A percentile compares a stretch with the other conserved stretches of the same genome.
Conservation (phyloP, 495 filamentous ascomycete genomes). For the Xylaria intraflava region DNA sequence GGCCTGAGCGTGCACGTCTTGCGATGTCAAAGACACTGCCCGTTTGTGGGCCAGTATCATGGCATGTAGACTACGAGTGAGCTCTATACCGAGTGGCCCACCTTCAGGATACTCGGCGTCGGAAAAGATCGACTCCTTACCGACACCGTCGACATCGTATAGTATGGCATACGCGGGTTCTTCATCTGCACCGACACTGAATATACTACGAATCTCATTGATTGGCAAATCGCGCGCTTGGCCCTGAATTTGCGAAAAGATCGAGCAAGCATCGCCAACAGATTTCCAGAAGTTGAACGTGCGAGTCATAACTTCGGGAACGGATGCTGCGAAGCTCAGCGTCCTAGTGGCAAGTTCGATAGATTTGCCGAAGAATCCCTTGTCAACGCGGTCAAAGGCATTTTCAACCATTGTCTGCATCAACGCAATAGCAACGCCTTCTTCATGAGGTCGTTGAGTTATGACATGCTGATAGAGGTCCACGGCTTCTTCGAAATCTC, state of each 20-base stretch:
- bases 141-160: slow-evolving; percentile 64
- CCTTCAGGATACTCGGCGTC: slow-evolving; percentile 37
- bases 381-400: slow-evolving; percentile 68
- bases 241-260: slow-evolving; percentile 72
- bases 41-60: slow-evolving; percentile 82
- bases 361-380: slow-evolving; percentile 76
- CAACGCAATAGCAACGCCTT: slow-evolving; percentile 78
- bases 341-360: slow-evolving; percentile 57
- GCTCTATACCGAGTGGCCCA: slow-evolving; percentile 42
- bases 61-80: slow-evolving; percentile 51
- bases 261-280: slow-evolving; percentile 77
- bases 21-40: slow-evolving; percentile 63
- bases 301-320: slow-evolving; percentile 37
- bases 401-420: slow-evolving; percentile 81
- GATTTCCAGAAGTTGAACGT: slow-evolving; percentile 96
- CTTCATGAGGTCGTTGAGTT: slow-evolving; percentile 57
- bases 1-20: slow-evolving; percentile 84
- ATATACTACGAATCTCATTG: slow-evolving; percentile 46
- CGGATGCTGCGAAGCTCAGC: slow-evolving; percentile 32
- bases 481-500: slow-evolving; percentile 79
- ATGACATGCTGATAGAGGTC: slow-evolving; percentile 67
- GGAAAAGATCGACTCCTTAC: slow-evolving; percentile 40
- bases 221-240: slow-evolving; percentile 53
- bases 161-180: slow-evolving; percentile 54
- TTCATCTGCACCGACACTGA: slow-evolving; percentile 45